Conservation (phyloP, 257 asterid genomes). For the Avicennia marina region DNA sequence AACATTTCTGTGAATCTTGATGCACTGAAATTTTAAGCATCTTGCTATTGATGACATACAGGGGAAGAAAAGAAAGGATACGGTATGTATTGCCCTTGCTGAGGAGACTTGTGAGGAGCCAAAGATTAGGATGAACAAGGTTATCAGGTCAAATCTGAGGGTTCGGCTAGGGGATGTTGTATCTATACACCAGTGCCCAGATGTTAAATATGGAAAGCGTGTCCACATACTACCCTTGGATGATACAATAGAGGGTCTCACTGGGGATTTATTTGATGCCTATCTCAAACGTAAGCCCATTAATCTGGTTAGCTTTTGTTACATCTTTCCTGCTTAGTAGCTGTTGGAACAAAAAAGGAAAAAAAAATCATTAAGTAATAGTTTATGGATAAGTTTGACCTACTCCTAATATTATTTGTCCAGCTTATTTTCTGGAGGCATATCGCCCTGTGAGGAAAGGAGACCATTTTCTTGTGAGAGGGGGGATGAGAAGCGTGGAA, state of each 20-base stretch:
- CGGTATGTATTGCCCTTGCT: slow-evolving; percentile 46
- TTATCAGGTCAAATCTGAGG: slow-evolving; percentile 50
- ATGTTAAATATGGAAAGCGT: slow-evolving; percentile 30
- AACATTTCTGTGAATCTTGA: not conserved
- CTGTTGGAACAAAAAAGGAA: not conserved
- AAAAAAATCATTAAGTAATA: not conserved
- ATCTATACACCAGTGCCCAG: slow-evolving; percentile 9
- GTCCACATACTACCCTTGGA: slow-evolving; percentile 42
- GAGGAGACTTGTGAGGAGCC: slow-evolving; percentile 67
- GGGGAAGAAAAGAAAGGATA: slow-evolving; percentile 50
- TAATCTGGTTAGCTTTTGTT: not conserved
- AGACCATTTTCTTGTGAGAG: slow-evolving; percentile 63
- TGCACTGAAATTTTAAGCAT: slow-evolving; percentile 8
- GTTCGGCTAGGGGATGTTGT: slow-evolving; percentile 48
- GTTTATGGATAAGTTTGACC: not conserved
- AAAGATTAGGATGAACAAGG: slow-evolving; percentile 69
- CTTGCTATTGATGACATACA: slow-evolving; percentile 16
- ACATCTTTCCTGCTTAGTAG: not conserved
- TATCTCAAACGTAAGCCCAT: slow-evolving; percentile 37
- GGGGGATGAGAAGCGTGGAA: slow-evolving; percentile 69
- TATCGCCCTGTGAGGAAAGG: slow-evolving; percentile 63
- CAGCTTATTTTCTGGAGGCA: slow-evolving; percentile 65
- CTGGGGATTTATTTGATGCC: slow-evolving; percentile 44
- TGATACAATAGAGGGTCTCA: slow-evolving; percentile 46
- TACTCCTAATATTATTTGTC: not conserved